Percentiles rank a stretch among this genome's conserved stretches.
Evolutionary conservation across 2,329 filamentous ascomycete species (phyloP).

Genomic region (Trichoderma asperellum): DNA sequence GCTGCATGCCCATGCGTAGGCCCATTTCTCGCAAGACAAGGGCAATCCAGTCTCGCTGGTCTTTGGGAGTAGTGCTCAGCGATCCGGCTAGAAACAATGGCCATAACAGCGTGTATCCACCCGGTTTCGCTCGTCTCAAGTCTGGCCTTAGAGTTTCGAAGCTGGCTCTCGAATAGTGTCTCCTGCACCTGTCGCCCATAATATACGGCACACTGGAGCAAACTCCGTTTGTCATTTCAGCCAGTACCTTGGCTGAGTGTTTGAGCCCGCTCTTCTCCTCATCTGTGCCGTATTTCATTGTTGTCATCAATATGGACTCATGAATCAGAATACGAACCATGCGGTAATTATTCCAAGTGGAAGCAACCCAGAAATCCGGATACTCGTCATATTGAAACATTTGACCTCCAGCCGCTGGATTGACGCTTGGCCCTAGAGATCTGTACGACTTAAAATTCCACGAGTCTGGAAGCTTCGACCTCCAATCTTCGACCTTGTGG

Average conservation of each 20-base stretch:
- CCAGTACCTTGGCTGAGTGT: constrained; percentile 26
- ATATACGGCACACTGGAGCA: constrained; percentile 33
- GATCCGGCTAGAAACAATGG: not conserved
- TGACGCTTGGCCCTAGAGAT: not conserved
- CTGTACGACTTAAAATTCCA: not conserved
- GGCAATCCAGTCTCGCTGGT: constrained; percentile 31
- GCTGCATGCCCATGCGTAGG: constrained; percentile 31
- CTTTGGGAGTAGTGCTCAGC: constrained; percentile 27
- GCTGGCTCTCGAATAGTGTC: not conserved
- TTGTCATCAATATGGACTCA: constrained; percentile 31
- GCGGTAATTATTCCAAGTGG: constrained; percentile 34
- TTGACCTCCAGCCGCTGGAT: constrained; percentile 15
- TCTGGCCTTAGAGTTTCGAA: not conserved
- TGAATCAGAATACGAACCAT: constrained; percentile 32
- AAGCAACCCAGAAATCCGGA: constrained; percentile 32
- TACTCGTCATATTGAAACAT: constrained; percentile 30
- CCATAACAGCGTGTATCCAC: not conserved
- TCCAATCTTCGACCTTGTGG: not conserved
- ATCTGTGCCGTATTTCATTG: constrained; percentile 16
- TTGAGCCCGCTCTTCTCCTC: constrained; percentile 21
- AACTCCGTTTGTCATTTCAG: constrained; percentile 30
- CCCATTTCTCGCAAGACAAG: constrained; percentile 31
- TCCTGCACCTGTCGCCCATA: constrained; percentile 27
- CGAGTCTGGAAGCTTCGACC: not conserved
- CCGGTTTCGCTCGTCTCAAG: not conserved